Conservation (phyloP, 2,329 filamentous ascomycete genomes). For the Paraphaeosphaeria sporulosa region DNA sequence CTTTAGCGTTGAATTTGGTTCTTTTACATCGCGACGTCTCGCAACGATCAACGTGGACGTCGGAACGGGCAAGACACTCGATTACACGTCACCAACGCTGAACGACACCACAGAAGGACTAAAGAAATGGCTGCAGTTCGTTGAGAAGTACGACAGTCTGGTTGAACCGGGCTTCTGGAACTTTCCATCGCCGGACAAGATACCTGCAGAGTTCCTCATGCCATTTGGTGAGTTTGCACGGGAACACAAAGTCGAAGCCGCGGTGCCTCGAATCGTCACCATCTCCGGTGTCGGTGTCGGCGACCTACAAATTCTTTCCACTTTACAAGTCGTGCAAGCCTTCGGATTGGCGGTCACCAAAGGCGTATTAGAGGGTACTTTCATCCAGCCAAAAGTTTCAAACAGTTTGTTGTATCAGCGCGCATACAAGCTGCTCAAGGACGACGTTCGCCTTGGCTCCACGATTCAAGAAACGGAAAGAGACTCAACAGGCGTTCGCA, state of each 20-base stretch:
- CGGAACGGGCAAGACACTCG: conserved; percentile 29
- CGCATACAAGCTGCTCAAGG: conserved; percentile 25
- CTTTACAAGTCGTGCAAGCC: conserved; percentile 26
- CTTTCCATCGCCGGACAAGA: conserved; percentile 44
- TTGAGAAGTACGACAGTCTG: conserved; percentile 26
- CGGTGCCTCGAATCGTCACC: conserved; percentile 25
- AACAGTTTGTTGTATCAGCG: conserved; percentile 34
- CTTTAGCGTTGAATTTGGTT: conserved; percentile 46
- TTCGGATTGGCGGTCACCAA: conserved; percentile 29
- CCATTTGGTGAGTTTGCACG: conserved; percentile 59
- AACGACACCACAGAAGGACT: conserved; percentile 28
- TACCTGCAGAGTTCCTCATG: conserved; percentile 58
- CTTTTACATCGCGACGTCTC: conserved; percentile 15
- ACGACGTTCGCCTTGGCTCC: conserved; percentile 8
- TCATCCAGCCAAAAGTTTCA: conserved; percentile 24
- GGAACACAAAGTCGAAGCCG: conserved; percentile 47
- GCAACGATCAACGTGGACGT: conserved; percentile 42
- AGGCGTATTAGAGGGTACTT: conserved; percentile 14
- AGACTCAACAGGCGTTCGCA: neutral
- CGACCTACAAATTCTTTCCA: conserved; percentile 25
- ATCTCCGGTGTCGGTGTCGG: conserved; percentile 32
- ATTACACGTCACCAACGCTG: conserved; percentile 23
- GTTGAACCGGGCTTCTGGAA: conserved; percentile 33
- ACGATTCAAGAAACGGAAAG: conserved; percentile 22
- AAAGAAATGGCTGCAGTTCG: conserved; percentile 26